Evolutionary conservation across 164 flowering plant species (phyloP), one percentile per base, ranked within the genome.

Genomic region (Kingdonia uniflora): DNA sequence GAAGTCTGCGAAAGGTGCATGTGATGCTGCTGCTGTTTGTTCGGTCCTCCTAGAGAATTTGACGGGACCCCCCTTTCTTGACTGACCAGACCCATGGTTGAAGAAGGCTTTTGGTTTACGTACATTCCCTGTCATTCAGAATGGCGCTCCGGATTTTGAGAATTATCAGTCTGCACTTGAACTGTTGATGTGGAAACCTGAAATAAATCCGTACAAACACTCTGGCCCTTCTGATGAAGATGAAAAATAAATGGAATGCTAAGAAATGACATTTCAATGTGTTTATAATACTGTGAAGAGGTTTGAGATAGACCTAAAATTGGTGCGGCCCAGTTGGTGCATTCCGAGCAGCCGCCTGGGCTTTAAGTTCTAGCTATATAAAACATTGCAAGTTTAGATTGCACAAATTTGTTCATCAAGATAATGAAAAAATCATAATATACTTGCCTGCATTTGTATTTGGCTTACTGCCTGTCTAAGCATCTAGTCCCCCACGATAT

Each of bases 401-500:
- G n/a, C 25, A 42, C 4, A 57, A 39, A n/a, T 8, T 29, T 29
- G 35, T 43, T 23, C 19, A 12, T 45, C 14, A 49, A 46, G 23
- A 51, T 16, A 43, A 16, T 40, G 5, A 60, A 16, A n/a, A 52
- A 42, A 38, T 19, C 19, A 21, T 20, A 17, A 29, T 33, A 10
- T 39, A 41, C 68, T 66, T 71, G 79, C 95, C 83, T 79, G 51
- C n/a, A 68, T 49, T 38, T 81, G 87, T 55, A 88, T 38, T 65
- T 74, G 72, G 24, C 44, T 41, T 19, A 81, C 79, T 41, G 95
- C 97, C 71, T 74, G 46, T 73, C 74, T 84, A 19, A 92, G 88
- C 91, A 84, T 81, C 68, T 84, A 87, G 56, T 86, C 96, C 37
- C 99, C 97, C 19, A 88, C 95, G 61, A 88, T 72, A 61, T 63